phyloP scores from a whole-genome alignment of 805 yeast species.

The Kodamaea lidongshanica region DNA sequence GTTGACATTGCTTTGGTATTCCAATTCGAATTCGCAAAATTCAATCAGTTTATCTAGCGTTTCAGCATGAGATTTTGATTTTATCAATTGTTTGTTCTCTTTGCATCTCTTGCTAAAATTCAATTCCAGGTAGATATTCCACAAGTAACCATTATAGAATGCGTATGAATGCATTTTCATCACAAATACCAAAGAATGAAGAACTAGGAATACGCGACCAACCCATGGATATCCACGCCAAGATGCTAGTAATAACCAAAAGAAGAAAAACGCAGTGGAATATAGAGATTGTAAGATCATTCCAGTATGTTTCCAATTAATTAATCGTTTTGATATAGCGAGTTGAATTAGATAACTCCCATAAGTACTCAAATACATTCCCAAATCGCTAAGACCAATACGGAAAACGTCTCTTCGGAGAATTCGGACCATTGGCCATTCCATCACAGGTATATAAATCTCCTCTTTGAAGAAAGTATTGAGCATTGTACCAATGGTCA shows the following conservation, averaged over 20 bases:
- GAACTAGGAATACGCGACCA: constrained; percentile 73
- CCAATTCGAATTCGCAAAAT: constrained; percentile 70
- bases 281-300: constrained; percentile 51
- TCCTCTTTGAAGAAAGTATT: constrained; percentile 43
- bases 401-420: constrained; percentile 56
- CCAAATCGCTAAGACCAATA: constrained; percentile 68
- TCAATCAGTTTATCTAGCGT: constrained; percentile 41
- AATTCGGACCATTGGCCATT: constrained; percentile 50
- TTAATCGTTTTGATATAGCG: constrained; percentile 35
- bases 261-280: constrained; percentile 48
- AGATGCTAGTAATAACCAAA: constrained; percentile 55
- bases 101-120: constrained; percentile 42
- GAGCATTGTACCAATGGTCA: constrained; percentile 47
- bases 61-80: too few species aligned
- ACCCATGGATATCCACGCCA: constrained; percentile 71
- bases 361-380: constrained; percentile 68
- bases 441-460: constrained; percentile 41
- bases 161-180: constrained; percentile 97
- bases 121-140: constrained; percentile 56
- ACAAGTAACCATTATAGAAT: constrained; percentile 85
- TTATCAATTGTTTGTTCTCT: too few species aligned
- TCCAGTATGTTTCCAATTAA: constrained; percentile 64
- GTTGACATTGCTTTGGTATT: constrained; percentile 41
- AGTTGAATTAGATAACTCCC: constrained; percentile 55
- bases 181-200: constrained; percentile 78